Percentiles rank a stretch among this genome's conserved stretches.
phyloP scores from a whole-genome alignment of 1,284 basidiomycete species.

The Thecaphora thlaspeos region DNA sequence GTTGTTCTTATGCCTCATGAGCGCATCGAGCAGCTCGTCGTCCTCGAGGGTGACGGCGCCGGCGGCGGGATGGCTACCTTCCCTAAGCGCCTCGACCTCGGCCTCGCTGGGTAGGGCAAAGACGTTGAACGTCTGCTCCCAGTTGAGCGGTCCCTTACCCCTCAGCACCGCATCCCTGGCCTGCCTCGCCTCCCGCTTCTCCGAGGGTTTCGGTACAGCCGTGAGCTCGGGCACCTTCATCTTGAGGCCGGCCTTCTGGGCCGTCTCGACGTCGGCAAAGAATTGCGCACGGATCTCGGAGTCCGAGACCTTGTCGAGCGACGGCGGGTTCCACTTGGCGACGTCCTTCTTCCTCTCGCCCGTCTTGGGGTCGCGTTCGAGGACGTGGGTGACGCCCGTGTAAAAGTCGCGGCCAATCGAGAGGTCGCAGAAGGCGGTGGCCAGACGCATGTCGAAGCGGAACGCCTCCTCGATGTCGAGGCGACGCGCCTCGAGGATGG shows the following conservation, averaged over 20 bases:
- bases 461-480: constrained; percentile 47
- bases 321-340: constrained; percentile 39
- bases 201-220: constrained; percentile 12
- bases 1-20: constrained; percentile 36
- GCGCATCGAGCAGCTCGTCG: constrained; percentile 29
- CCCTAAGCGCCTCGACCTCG: constrained; percentile 45
- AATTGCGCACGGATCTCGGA: constrained; percentile 33
- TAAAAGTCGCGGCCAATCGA: constrained; percentile 57
- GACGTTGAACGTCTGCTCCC: constrained; percentile 46
- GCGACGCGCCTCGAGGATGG: constrained; percentile 35
- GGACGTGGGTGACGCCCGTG: constrained; percentile 48
- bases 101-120: constrained; percentile 54
- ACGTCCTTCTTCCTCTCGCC: constrained; percentile 47
- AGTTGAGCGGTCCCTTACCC: constrained; percentile 45
- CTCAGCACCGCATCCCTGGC: constrained; percentile 34
- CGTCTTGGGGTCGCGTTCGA: constrained; percentile 48
- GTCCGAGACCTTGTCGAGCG: constrained; percentile 46
- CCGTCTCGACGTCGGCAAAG: constrained; percentile 39
- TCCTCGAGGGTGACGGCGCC: constrained; percentile 35
- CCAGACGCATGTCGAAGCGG: constrained; percentile 51
- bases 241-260: constrained; percentile 34
- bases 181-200: constrained; percentile 19
- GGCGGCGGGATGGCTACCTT: constrained; percentile 49
- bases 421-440: constrained; percentile 55
- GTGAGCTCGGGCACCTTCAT: constrained; percentile 31